Evolutionary conservation across 2,329 filamentous ascomycete species (phyloP), one percentile per base, ranked within the genome.

Genomic region (Grosmannia huntii): DNA sequence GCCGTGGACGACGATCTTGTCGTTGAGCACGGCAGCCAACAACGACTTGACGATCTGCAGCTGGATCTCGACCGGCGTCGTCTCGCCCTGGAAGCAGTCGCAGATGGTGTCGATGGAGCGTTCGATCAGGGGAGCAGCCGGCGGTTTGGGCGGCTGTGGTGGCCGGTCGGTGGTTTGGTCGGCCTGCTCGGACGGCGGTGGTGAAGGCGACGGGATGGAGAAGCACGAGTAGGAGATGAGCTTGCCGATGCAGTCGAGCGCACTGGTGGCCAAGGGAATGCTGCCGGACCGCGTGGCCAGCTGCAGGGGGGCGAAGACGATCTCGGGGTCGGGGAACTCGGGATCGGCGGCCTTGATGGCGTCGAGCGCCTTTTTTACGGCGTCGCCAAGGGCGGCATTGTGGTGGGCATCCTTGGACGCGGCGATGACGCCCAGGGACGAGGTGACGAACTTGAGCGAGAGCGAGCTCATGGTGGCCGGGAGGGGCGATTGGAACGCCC

Each of bases 211-310:
- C 55, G 89, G 60, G n/a, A 64, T 82, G 54, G 92, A 92, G 72
- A 99, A 97, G 77, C 97, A 97, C 21, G 94, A 96, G 71, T 96
- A 99, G 67, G 92, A 96, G 69, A 97, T 97, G 62, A 99, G 84
- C 76, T 99, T 99, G 67, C 95, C 94, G 66, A 99, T 96, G 73
- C 92, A 97, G 73, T 99, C 94, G 67, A 99, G 83, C 7, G 94
- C 91, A 44, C 88, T 89, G 25, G 90, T 95, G 60, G 90, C 89
- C 53, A 99, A 79, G 60, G 89, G 84, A 57, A 92, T 86, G 66
- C 89, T 96, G 66, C 85, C 82, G 11, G 90, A 87, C 69, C 90
- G 89, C 41, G 91, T 92, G 53, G 95, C 94, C 49, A 97, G 80
- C 68, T 95, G 89, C 36, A 99, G 75, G 16, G 94, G 94, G 64